Percentiles rank a stretch among this genome's conserved stretches.
These are phyloP conservation scores for Scheffersomyces lignicola DNA, from an alignment of 1,139 yeast species.

Conservation along the genomic window DNA sequence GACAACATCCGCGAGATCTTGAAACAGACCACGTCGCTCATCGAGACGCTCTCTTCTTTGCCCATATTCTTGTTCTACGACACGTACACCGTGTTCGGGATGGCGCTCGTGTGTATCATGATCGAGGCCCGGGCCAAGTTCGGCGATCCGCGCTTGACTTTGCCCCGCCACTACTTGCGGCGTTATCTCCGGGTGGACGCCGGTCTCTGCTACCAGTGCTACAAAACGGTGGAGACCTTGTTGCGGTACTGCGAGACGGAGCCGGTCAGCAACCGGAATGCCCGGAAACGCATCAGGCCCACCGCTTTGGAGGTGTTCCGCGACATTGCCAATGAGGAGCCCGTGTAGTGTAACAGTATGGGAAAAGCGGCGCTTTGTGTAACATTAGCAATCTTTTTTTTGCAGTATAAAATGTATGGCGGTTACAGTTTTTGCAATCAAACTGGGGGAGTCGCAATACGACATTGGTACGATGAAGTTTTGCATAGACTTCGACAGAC, in stretches of 20 bases:
- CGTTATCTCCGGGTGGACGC: slow-evolving; percentile 19
- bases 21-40: slow-evolving; percentile 33
- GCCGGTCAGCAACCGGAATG: slow-evolving; percentile 32
- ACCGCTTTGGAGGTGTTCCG: slow-evolving; percentile 6
- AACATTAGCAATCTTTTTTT: too few species aligned
- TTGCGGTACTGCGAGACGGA: slow-evolving; percentile 30
- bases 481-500: slow-evolving; percentile 1
- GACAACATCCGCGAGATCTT: slow-evolving; percentile 31
- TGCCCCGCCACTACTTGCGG: slow-evolving; percentile 26
- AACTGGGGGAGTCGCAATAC: too few species aligned
- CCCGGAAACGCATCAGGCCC: slow-evolving; percentile 24
- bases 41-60: slow-evolving; percentile 43
- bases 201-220: slow-evolving; percentile 30
- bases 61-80: slow-evolving; percentile 41
- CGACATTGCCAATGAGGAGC: neutral
- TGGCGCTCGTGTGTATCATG: slow-evolving; percentile 30
- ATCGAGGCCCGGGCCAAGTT: slow-evolving; percentile 30
- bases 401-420: too few species aligned
- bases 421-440: too few species aligned
- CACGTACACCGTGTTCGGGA: slow-evolving; percentile 33
- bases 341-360: neutral
- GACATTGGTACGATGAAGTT: too few species aligned
- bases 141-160: slow-evolving; percentile 12
- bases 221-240: slow-evolving; percentile 30
- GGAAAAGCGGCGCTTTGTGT: neutral